Evolutionary conservation across 306 rosid genomes (phyloP).

Genomic region (Arachis stenosperma): DNA sequence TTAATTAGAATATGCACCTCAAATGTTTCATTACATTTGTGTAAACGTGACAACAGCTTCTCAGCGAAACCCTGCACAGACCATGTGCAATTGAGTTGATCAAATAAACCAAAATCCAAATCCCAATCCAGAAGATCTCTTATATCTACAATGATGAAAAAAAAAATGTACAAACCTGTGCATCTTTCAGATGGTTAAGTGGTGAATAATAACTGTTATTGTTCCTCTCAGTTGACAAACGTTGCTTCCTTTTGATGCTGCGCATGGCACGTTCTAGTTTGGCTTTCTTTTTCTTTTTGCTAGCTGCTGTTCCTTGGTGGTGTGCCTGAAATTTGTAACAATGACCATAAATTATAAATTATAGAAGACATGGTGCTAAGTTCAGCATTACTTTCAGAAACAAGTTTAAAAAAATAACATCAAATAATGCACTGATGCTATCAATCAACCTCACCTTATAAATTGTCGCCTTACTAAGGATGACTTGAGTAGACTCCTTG

Average conservation of each 20-base stretch:
- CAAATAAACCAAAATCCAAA: constrained; percentile 27
- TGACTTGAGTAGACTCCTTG: constrained; percentile 57
- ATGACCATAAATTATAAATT: neutral
- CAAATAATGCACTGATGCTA: neutral
- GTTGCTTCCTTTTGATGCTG: constrained; percentile 78
- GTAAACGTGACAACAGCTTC: constrained; percentile 76
- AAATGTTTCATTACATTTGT: constrained; percentile 68
- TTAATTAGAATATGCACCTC: constrained; percentile 57
- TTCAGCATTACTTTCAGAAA: constrained; percentile 20
- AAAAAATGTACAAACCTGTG: constrained; percentile 64
- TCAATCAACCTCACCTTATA: constrained; percentile 65
- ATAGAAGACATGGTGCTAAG: constrained; percentile 8
- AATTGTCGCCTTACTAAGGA: constrained; percentile 61
- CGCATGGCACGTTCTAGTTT: constrained; percentile 80
- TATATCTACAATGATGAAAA: constrained; percentile 1
- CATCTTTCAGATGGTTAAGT: constrained; percentile 81
- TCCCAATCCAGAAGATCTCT: constrained; percentile 10
- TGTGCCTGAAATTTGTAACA: constrained; percentile 59
- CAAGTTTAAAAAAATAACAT: neutral
- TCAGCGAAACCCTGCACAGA: constrained; percentile 80
- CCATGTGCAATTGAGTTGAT: constrained; percentile 36
- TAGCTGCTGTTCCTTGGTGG: constrained; percentile 82
- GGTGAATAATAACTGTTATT: constrained; percentile 70
- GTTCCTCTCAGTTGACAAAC: constrained; percentile 59
- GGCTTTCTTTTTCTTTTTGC: constrained; percentile 90